Evolutionary conservation across 2,329 filamentous ascomycete genomes (phyloP), one percentile per base, ranked within the genome.

Genomic region (Claviceps africana): DNA sequence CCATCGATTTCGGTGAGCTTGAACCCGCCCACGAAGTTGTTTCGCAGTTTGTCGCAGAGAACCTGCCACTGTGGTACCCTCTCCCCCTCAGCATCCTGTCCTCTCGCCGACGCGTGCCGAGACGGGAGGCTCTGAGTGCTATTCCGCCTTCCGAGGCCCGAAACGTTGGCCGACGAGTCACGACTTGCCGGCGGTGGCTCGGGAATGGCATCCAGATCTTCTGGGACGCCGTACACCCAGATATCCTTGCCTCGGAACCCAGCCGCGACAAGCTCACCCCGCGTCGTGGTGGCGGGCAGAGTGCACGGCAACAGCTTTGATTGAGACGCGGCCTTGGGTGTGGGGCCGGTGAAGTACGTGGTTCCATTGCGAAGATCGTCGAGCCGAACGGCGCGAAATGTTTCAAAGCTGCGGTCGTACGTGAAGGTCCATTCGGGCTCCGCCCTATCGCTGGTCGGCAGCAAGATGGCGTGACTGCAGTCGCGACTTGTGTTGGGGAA

Each of bases 401-500:
- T 86, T 64, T 87, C 84, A 53, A 88, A 83, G 55, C 81, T 82
- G 56, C 80, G 74, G 61, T 91, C 86, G 59, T 88, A 91, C 1
- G 85, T 83, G 58, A 91, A 85, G 0, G 86, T 78, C 85, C 85
- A 91, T 55, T 73, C 78, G 28, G 84, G 81, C 64, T 88, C 86
- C 51, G 81, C 78, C 40, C 77, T 70, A 48, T 69, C 72, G 4
- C 76, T 77, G 55, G 80, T 73, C 57, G 81, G 78, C 17, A 91
- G 70, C 46, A 91, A 66, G 1, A 85, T 81, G 21, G 85, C 85
- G 66, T 90, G 85, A 58, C 84, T 88, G 62, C 85, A 89, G 57
- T 87, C 83, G 48, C 81, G 78, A 58, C 83, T 88, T n/a, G 81
- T 83, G 58, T 89, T 87, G 3, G 87, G 86, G 53, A 91, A 91